Conservation (phyloP, 202 grass and related monocot species). For the Brachypodium distachyon region DNA sequence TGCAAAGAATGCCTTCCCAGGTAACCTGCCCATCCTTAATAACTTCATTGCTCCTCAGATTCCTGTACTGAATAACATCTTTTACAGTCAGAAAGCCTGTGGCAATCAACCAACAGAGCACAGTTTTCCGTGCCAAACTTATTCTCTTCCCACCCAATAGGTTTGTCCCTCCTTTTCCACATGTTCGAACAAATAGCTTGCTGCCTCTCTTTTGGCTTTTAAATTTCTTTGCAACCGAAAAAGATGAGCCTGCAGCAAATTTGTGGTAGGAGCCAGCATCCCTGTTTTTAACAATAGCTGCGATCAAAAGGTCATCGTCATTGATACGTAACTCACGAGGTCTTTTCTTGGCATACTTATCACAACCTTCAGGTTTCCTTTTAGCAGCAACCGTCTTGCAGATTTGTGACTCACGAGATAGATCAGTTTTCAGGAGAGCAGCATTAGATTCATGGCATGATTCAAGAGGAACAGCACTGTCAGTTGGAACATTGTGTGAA, state of each 20-base stretch:
- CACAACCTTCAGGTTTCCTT: constrained; percentile 41
- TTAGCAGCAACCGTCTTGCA: constrained; percentile 24
- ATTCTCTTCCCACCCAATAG: constrained; percentile 58
- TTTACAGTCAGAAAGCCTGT: constrained; percentile 76
- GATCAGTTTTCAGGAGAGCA: constrained; percentile 19
- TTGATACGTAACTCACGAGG: constrained; percentile 75
- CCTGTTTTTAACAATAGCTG: constrained; percentile 92
- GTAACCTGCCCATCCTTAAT: constrained; percentile 83
- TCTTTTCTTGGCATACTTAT: constrained; percentile 58
- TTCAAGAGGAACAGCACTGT: constrained; percentile 9
- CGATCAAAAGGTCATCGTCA: constrained; percentile 89
- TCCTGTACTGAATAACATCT: constrained; percentile 73
- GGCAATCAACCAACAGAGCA: constrained; percentile 94
- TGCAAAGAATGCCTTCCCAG: constrained; percentile 83
- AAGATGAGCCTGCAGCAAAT: constrained; percentile 29
- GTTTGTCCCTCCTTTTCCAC: constrained; percentile 60
- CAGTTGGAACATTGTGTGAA: constrained; percentile 29
- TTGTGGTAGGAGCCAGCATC: constrained; percentile 58
- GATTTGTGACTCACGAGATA: constrained; percentile 10
- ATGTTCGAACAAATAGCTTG: constrained; percentile 44
- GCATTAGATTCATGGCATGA: constrained; percentile 20
- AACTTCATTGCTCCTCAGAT: constrained; percentile 53
- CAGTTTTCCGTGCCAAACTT: constrained; percentile 74
- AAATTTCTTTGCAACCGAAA: constrained; percentile 48
- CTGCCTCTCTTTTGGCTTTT: constrained; percentile 47